Evolutionary conservation across 2,329 filamentous ascomycete genomes (phyloP), one percentile per base, ranked within the genome.

Genomic region (Ophiostoma ips): DNA sequence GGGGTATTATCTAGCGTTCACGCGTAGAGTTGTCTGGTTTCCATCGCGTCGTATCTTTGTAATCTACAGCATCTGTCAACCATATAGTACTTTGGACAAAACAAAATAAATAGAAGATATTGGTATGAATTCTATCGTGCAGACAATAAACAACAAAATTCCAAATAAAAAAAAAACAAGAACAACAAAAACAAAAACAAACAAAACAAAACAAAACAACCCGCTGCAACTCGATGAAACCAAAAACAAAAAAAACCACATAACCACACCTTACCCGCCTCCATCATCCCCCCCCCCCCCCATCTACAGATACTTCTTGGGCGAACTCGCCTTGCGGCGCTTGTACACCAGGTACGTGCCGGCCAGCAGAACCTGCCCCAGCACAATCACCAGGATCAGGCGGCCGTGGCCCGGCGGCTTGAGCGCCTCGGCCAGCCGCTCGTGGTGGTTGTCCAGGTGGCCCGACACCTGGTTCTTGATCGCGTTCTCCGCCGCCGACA

Each of bases 301-400:
- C n/a, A n/a, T n/a, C n/a, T 52, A 95, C 62, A 95, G 68, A 65
- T 88, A 95, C 69, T 95, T 95, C 75, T 95, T 95, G n/a, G 87
- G 87, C 64, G 80, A 78, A 55, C 73, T 79, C 36, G 77, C 73
- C 66, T 83, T 78, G 61, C 83, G 81, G 58, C 80, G 76, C 75
- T 94, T 94, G 68, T 95, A 95, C 52, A 81, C 62, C 35, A 87
- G 64, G 62, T 89, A 95, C 1, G 72, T 76, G 2, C 66, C 78
- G 0, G 78, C 77, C 31, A 94, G 69, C 56, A 87, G 62, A 46
- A 85, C 61, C 67, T 95, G 88, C 55, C 86, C 79, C 16, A 76
- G 80, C 50, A 95, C 70, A 52, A 94, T 74, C 53, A 88, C 68
- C 59, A 83, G 74, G 56, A 94, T 76, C 58, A 80, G 64, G 55